Evolutionary conservation across 176 grass and related monocot species (phyloP), one percentile per base, ranked within the genome.

Genomic region (Urochloa ruziziensis): DNA sequence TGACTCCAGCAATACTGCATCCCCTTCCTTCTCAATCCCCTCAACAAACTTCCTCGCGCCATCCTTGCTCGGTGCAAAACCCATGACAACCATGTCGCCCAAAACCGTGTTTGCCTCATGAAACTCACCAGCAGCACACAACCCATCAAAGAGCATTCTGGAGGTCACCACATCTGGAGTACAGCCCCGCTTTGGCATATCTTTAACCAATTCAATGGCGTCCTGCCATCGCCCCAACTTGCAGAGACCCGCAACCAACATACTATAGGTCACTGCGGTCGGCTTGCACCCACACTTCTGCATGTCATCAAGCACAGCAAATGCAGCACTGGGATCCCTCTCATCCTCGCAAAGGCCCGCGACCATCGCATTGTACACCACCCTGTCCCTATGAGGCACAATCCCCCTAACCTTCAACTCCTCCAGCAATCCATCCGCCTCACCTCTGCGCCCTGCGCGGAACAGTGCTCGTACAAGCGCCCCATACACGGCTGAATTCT

Each of bases 41-140:
- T 80, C 60, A 52, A 93, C 12, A 25, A 93, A 85, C 63, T 82
- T 93, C 25, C 25, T 82, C 29, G 17, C 82, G 35, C 81, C 32
- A 35, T 73, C 70, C 43, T 67, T 80, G 62, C 84, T 81, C 16
- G 91, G 94, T 24, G 74, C 80, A 83, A 91, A 90, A 11, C 89
- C 94, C 73, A 88, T 89, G 48, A 88, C 85, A 14, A 75, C 5
- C 94, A 97, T 97, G 67, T 97, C 94, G 73, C 83, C 62, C 44
- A 94, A 86, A 84, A 91, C 48, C 74, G 67, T 39, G 44, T 63
- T 65, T 2, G 70, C 89, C 35, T 88, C 87, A 2, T 40, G 53
- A 23, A 91, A 69, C 42, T 84, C 86, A 18, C 83, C 78, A 73
- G 80, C 86, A 82, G 76, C 73, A 78, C 86, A 91, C 76, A 91